Evolutionary conservation across 2,329 filamentous ascomycete genomes (phyloP), one percentile per base, ranked within the genome.

Genomic region (Diaporthe sp.): DNA sequence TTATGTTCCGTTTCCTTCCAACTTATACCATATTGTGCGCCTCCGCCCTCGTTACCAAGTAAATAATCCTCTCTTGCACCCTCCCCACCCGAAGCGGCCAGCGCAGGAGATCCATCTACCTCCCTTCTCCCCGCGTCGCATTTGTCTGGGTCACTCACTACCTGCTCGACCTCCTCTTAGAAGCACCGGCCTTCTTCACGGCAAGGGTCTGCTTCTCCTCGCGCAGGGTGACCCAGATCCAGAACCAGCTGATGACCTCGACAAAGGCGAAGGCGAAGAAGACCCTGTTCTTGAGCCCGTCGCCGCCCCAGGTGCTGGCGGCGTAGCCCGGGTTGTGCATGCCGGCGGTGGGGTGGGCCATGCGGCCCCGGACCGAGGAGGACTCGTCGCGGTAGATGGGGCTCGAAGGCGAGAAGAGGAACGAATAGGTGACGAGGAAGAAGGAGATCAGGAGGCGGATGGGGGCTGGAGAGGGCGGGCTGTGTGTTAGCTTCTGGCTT

Each of bases 201-300:
- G 81, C 82, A 3, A 90, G 81, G 28, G 82, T 84, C 6, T 80
- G 78, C n/a, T 85, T 81, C 86, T 95, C 93, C 80, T 95, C 93
- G 71, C 91, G 87, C 79, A 95, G 83, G 6, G 91, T 93, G 42
- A 93, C 88, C 88, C 92, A 95, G 34, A 91, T 92, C 95, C 95
- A 98, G 84, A 98, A 95, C 95, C 95, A 98, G 77, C 90, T 89
- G 78, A 95, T 88, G 82, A 95, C 91, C 87, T 98, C 96, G 81
- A 98, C 81, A 80, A 98, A 97, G 12, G 92, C 92, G 84, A 95
- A 97, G 0, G 94, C 92, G 82, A 98, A 97, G 55, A 98, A 91
- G 55, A 98, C 87, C 69, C 95, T 91, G 82, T 97, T 98, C 86
- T 96, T 95, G 79, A 98, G 84, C 34, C 90, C 89, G 77, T 95